These are phyloP conservation scores for Leucocoprinus birnbaumii DNA, from an alignment of 768 basidiomycete genomes.

Conservation along the genomic window DNA sequence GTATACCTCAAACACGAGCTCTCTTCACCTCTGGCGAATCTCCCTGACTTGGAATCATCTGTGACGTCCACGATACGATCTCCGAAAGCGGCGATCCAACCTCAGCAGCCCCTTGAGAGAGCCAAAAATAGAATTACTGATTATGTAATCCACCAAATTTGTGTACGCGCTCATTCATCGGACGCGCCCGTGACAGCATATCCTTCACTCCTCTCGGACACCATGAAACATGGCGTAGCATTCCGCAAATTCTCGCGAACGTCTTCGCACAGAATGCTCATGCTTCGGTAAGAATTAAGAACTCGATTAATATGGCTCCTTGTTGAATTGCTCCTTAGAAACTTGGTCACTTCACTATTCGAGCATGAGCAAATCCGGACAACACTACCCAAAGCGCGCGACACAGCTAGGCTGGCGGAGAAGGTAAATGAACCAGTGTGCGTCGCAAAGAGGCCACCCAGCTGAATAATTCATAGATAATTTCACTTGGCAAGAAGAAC, in stretches of 20 bases:
- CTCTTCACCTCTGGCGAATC: no score
- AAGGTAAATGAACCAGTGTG: constrained; percentile 56
- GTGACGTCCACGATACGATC: no score
- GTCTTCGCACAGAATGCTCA: constrained; percentile 87
- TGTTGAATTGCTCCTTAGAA: constrained; percentile 45
- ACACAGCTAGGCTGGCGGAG: constrained; percentile 87
- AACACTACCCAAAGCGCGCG: constrained; percentile 92
- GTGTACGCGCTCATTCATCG: background rate
- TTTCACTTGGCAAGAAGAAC: constrained; percentile 89
- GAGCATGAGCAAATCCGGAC: constrained; percentile 96
- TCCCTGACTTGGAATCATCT: no score
- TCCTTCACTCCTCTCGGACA: background rate
- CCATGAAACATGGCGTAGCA: constrained; percentile 93
- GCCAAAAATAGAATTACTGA: background rate
- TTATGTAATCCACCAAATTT: constrained; percentile 8
- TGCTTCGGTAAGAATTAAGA: constrained; percentile 70
- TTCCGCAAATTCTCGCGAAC: constrained; percentile 92
- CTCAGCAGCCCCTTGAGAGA: background rate
- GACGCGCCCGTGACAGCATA: background rate
- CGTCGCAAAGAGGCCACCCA: no score
- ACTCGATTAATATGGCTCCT: background rate
- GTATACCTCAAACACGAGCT: no score
- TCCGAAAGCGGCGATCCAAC: background rate
- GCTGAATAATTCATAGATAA: no score
- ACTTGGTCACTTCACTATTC: constrained; percentile 90